phyloP scores from a whole-genome alignment of 164 flowering plant species.

The Magnolia kwangsiensis region DNA sequence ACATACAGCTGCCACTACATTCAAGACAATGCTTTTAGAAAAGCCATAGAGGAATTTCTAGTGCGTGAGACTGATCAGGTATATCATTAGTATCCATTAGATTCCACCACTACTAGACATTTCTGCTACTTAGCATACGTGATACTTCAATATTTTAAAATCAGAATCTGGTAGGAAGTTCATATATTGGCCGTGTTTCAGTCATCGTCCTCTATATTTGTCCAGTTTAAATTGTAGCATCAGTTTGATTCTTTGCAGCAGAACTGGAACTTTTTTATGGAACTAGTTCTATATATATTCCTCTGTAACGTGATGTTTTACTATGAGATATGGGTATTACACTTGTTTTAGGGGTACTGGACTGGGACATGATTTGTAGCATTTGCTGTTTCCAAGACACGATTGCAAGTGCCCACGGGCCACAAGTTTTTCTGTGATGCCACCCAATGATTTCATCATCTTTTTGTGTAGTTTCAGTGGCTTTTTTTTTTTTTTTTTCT shows the following conservation, averaged over 20 bases:
- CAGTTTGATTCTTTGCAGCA: too few relatives aligned
- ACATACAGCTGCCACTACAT: constrained; percentile 93
- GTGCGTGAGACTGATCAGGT: constrained; percentile 79
- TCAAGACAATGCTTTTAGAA: constrained; percentile 53
- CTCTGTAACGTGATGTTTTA: too few relatives aligned
- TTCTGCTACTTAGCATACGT: neutral
- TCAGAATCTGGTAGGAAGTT: neutral
- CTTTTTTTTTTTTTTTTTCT: too few relatives aligned
- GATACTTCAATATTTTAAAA: neutral
- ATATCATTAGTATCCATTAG: constrained; percentile 3
- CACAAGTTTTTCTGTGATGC: too few relatives aligned
- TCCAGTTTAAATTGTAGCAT: neutral
- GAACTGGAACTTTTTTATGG: neutral
- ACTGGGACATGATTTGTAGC: too few relatives aligned
- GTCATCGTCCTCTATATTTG: too few relatives aligned
- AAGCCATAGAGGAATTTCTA: constrained; percentile 61
- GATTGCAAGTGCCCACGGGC: too few relatives aligned
- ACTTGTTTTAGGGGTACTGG: too few relatives aligned
- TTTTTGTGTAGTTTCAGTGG: too few relatives aligned
- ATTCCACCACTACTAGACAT: neutral
- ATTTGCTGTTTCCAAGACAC: too few relatives aligned
- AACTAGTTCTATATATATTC: neutral
- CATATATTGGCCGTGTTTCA: neutral
- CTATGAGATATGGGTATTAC: too few relatives aligned
- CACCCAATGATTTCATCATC: too few relatives aligned